phyloP scores from a whole-genome alignment of 768 basidiomycete genomes.

The Neoboletus brunneissimus region DNA sequence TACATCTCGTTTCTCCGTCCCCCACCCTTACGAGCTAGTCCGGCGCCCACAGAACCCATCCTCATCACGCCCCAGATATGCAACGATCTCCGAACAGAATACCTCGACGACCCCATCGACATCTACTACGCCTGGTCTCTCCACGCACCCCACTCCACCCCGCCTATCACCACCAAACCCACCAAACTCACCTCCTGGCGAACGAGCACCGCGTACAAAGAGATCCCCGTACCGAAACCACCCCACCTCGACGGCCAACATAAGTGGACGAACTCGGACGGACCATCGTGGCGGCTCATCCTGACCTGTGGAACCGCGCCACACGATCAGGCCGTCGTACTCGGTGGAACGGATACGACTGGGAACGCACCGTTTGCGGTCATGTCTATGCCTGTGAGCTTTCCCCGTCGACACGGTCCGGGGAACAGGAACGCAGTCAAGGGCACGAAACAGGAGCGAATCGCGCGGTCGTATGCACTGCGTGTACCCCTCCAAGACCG shows the following conservation, averaged over 20 bases:
- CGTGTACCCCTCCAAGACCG: not conserved
- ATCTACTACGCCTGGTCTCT: slow-evolving; percentile 69
- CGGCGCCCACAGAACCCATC: slow-evolving; percentile 39
- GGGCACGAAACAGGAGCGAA: slow-evolving; percentile 61
- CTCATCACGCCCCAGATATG: slow-evolving; percentile 79
- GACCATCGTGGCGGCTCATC: slow-evolving; percentile 56
- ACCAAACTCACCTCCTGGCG: slow-evolving; percentile 76
- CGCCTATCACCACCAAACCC: slow-evolving; percentile 39
- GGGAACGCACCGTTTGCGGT: slow-evolving; percentile 58
- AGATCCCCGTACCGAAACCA: slow-evolving; percentile 66
- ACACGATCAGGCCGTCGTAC: slow-evolving; percentile 36
- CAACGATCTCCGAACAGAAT: slow-evolving; percentile 87
- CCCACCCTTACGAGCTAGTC: slow-evolving; percentile 56
- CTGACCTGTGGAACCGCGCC: slow-evolving; percentile 41
- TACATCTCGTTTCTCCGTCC: slow-evolving; percentile 90
- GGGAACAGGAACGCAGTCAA: slow-evolving; percentile 11
- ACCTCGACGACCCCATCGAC: slow-evolving; percentile 51
- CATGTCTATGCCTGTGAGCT: slow-evolving; percentile 62
- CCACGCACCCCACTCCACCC: slow-evolving; percentile 17
- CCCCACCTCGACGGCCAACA: slow-evolving; percentile 28
- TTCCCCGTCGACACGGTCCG: slow-evolving; percentile 31
- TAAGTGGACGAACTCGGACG: slow-evolving; percentile 36
- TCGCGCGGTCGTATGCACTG: slow-evolving; percentile 37
- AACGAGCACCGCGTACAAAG: slow-evolving; percentile 67
- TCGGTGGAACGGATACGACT: slow-evolving; percentile 38